These are phyloP conservation scores for Pochonia chlamydosporia DNA, from an alignment of 2,329 filamentous ascomycete genomes.

Conservation along the genomic window DNA sequence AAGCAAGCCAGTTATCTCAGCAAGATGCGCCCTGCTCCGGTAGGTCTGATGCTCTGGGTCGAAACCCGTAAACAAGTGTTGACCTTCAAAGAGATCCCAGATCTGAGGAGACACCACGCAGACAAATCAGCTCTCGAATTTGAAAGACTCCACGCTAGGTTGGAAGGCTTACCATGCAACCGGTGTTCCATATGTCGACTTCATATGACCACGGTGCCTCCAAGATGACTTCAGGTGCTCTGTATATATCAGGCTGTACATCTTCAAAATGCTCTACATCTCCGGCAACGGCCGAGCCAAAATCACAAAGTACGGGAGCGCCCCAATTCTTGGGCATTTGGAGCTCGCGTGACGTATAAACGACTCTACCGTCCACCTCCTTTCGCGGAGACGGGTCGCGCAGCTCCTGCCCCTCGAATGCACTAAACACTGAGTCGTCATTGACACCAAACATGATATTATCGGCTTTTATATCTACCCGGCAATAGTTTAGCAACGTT, in stretches of 20 bases:
- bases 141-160: neutral
- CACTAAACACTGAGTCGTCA: slow-evolving; percentile 31
- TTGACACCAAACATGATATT: slow-evolving; percentile 39
- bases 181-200: slow-evolving; percentile 47
- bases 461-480: slow-evolving; percentile 38
- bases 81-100: slow-evolving; percentile 44
- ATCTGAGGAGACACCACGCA: too few relatives aligned
- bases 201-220: slow-evolving; percentile 37
- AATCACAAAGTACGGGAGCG: slow-evolving; percentile 39
- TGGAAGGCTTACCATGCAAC: slow-evolving; percentile 36
- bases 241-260: slow-evolving; percentile 34
- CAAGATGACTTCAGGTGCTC: slow-evolving; percentile 42
- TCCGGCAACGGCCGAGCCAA: slow-evolving; percentile 38
- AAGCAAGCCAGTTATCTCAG: slow-evolving; percentile 41
- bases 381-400: slow-evolving; percentile 35
- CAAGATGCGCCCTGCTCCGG: slow-evolving; percentile 38
- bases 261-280: slow-evolving; percentile 24
- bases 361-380: slow-evolving; percentile 28
- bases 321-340: slow-evolving; percentile 24
- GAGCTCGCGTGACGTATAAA: slow-evolving; percentile 37
- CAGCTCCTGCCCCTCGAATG: slow-evolving; percentile 34
- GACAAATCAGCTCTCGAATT: too few relatives aligned
- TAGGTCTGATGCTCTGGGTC: slow-evolving; percentile 33
- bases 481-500: too few relatives aligned
- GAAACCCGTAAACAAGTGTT: slow-evolving; percentile 34